Evolutionary conservation across 1,284 basidiomycete species (phyloP), one percentile per base, ranked within the genome.

Genomic region (Trichosporon coremiiforme): DNA sequence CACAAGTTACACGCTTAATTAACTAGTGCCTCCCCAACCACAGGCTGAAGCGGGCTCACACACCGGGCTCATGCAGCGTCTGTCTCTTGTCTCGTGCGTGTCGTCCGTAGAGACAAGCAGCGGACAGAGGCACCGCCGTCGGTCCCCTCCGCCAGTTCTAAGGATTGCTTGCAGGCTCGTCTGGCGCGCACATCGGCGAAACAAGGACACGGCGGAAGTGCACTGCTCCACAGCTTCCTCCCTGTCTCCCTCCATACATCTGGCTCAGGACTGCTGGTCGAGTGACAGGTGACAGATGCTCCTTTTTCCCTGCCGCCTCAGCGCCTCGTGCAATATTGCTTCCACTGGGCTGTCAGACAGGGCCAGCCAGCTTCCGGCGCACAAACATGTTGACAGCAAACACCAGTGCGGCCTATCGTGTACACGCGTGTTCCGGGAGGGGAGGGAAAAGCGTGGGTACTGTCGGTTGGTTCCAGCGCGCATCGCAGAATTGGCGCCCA

Each of bases 361-460:
- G 41, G 41, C 15, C n/a, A 4, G n/a, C n/a, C n/a, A 22, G 15
- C n/a, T n/a, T 22, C 17, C 47, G 15, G 47, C 47, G 20, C n/a
- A 53, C 47, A 53, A 53, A 53, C 47, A 53, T 53, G 20, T 53
- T 8, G 4, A n/a, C n/a, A n/a, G n/a, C n/a, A n/a, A n/a, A 17
- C 47, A 22, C 47, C 33, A 2, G 2, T 3, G 2, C 15, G 10
- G 47, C 47, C 20, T 53, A 53, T 53, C 47, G 47, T 53, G 47
- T 53, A 20, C 47, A 53, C 47, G 47, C 47, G 47, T 53, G 9
- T 53, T 53, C n/a, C 47, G n/a, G n/a, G n/a, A n/a, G n/a, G n/a
- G 47, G n/a, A 5, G 1, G 3, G 47, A 2, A n/a, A 4, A 47
- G 15, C 17, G 45, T 3, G 15, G 45, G 45, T 47, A 17, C 47